Percentiles rank a stretch among this genome's conserved stretches.
Evolutionary conservation across 2,329 filamentous ascomycete genomes (phyloP).

Genomic region (Calonectria montana): DNA sequence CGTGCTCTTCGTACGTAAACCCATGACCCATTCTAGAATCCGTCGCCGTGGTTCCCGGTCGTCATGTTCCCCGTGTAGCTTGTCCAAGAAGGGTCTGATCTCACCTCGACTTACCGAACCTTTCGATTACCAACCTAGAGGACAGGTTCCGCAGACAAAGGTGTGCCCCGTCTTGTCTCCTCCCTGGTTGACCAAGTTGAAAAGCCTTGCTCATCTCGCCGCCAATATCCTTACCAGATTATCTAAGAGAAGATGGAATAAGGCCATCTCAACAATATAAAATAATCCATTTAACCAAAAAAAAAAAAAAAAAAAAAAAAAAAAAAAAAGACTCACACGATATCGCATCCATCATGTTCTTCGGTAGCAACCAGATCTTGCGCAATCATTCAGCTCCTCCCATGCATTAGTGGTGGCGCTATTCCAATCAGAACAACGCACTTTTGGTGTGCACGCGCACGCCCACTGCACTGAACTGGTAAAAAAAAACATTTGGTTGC

Average conservation of each 20-base stretch:
- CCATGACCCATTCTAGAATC: constrained; percentile 16
- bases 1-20: constrained; percentile 2
- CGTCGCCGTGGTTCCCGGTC: constrained; percentile 24
- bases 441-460: constrained; percentile 5
- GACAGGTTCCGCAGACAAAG: not conserved
- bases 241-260: not conserved
- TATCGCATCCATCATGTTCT: not conserved
- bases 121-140: constrained; percentile 14
- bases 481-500: not conserved
- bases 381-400: not conserved
- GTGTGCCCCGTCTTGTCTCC: not conserved
- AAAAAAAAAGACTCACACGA: not conserved
- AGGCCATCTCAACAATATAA: not conserved
- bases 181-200: not conserved
- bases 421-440: constrained; percentile 14
- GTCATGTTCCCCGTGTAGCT: constrained; percentile 11
- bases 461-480: not conserved
- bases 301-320: too few relatives aligned
- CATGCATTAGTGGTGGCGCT: constrained; percentile 9
- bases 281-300: not conserved
- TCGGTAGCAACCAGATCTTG: not conserved
- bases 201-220: not conserved
- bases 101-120: constrained; percentile 21
- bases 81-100: not conserved
- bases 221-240: not conserved